Base-by-base conservation (phyloP, 352 stramenopile genomes). In the Globisporangium rhizosaccharum region DNA sequence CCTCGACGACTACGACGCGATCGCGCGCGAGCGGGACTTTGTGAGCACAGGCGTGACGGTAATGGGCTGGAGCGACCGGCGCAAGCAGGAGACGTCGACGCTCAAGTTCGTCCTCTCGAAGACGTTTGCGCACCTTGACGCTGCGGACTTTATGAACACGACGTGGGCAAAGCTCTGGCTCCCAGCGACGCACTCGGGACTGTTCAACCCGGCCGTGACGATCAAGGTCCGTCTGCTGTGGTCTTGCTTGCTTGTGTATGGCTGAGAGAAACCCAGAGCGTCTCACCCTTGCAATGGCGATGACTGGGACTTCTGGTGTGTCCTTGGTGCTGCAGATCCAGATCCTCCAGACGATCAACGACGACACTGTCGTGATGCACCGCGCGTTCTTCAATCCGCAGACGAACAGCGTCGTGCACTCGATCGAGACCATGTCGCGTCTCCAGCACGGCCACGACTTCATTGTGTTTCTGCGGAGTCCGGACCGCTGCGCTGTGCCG, bases 341-440 rank as follows among this genome's bases (percentile, higher is more conserved):
- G 14, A 57, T 66, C 28, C 58, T 83, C 23, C 73, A 80, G 51
- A 37, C 68, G 3, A 62, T 78, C 20, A 65, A 71, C 47, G 53
- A 80, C 42, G 58, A 80, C 60, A 57, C 68, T 3, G 61, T 76
- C 7, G 66, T 80, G 49, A 41, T 79, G 26, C 66, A 71, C 41
- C 71, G 71, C 44, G 65, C 59, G 1, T 62, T 78, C 33, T 79
- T 72, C 41, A 79, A 78, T 12, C 68, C 68, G n/a, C 59, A 55
- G 39, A 78, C 68, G 0, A 68, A 68, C n/a, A 57, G 53, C 0
- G 50, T 76, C 15, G 45, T 72, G 3, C 70, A 72, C 51, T 65
- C 64, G 1, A 58, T 76, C 45, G 71, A 82, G 50, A 53, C 65
- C 14, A 55, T 74, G 53, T 70, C 63, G 45, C 65, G 70, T 5